Evolutionary conservation across 208 protist genomes (phyloP).

Genomic region (Tritrichomonas foetus): DNA sequence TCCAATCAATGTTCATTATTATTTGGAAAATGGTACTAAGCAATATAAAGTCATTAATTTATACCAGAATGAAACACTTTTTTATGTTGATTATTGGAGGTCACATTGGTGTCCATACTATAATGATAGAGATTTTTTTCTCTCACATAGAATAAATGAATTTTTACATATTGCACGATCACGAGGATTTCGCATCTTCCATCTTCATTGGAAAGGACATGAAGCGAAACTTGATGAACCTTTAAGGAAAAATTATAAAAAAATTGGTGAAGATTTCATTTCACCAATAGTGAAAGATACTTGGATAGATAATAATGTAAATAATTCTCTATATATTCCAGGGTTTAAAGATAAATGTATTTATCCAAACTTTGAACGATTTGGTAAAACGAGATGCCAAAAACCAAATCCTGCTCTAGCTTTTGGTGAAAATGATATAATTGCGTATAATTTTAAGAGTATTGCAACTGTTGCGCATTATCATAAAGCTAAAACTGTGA

Average conservation of each 20-base stretch:
- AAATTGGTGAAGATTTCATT: background rate
- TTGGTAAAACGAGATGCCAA: background rate
- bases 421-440: background rate
- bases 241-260: background rate
- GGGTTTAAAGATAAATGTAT: slow-evolving; percentile 17
- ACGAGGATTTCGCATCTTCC: background rate
- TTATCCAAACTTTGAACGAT: background rate
- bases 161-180: background rate
- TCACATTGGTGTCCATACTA: slow-evolving; percentile 40
- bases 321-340: background rate
- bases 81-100: slow-evolving; percentile 20
- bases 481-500: background rate
- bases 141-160: background rate
- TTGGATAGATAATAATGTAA: background rate
- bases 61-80: background rate
- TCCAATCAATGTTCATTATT: background rate
- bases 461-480: background rate
- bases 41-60: background rate
- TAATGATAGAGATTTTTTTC: slow-evolving; percentile 29
- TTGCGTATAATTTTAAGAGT: background rate
- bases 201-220: background rate
- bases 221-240: background rate
- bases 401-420: background rate
- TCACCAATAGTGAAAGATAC: background rate
- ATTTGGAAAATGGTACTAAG: background rate